Conservation (phyloP, 2,329 filamentous ascomycete species). For the Curvularia spicifera region DNA sequence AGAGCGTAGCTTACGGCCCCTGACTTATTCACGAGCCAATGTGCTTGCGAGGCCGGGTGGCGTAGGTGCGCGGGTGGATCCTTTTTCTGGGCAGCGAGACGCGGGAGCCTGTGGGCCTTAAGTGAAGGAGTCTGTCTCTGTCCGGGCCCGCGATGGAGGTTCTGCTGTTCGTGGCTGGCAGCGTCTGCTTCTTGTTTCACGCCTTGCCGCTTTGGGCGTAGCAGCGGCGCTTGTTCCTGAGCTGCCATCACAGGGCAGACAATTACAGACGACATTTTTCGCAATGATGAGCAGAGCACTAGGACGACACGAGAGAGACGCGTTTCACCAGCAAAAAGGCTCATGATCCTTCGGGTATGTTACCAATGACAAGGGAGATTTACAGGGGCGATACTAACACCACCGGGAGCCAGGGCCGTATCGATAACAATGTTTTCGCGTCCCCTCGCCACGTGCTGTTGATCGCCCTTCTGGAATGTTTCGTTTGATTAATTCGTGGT, state of each 20-base stretch:
- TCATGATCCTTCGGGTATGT: constrained; percentile 4
- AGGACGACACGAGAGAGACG: constrained; percentile 9
- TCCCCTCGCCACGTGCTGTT: constrained; percentile 20
- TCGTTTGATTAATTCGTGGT: constrained; percentile 2
- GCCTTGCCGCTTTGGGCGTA: constrained; percentile 22
- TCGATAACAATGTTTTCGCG: constrained; percentile 23
- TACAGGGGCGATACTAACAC: constrained; percentile 2
- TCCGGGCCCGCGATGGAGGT: constrained; percentile 23
- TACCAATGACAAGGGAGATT: neutral
- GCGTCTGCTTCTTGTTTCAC: constrained; percentile 33
- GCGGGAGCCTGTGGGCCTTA: constrained; percentile 25
- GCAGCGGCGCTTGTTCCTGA: constrained; percentile 32
- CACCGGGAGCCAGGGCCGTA: constrained; percentile 5
- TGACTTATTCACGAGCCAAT: constrained; percentile 35
- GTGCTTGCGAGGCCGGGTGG: constrained; percentile 20
- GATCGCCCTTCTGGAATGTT: constrained; percentile 9
- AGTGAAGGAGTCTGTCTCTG: constrained; percentile 12
- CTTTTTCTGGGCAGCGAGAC: constrained; percentile 40
- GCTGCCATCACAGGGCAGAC: constrained; percentile 10
- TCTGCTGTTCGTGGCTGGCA: constrained; percentile 25
- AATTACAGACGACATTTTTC: constrained; percentile 12
- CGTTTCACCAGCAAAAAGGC: constrained; percentile 20
- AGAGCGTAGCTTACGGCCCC: constrained; percentile 26
- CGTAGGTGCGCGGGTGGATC: constrained; percentile 17
- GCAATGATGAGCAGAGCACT: constrained; percentile 13